A percentile compares a stretch with the other conserved stretches of the same genome.
Conservation (phyloP, 2,329 filamentous ascomycete genomes). For the Westerdykella sp. region DNA sequence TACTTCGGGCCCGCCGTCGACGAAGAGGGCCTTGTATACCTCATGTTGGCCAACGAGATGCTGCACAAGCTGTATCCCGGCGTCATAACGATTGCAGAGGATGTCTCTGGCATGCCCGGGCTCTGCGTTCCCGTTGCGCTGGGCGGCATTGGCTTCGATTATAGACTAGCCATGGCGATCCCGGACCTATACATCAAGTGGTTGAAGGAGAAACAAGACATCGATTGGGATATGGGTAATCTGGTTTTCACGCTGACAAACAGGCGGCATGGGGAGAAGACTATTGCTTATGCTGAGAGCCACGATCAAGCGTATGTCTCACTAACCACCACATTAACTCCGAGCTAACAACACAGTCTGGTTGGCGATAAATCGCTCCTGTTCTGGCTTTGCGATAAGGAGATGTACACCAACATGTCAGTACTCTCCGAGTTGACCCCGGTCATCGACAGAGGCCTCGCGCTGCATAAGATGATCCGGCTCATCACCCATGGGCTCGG, state of each 20-base stretch:
- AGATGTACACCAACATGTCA: constrained; percentile 99
- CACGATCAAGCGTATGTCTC: constrained; percentile 88
- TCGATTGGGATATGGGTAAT: constrained; percentile 83
- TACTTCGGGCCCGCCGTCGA: constrained; percentile 89
- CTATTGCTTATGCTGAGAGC: constrained; percentile 93
- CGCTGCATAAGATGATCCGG: constrained; percentile 95
- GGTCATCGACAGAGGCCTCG: constrained; percentile 82
- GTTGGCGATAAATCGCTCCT: constrained; percentile 96
- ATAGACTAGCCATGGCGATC: constrained; percentile 93
- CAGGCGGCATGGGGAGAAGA: constrained; percentile 91
- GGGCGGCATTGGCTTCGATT: constrained; percentile 94
- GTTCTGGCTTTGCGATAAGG: constrained; percentile 96
- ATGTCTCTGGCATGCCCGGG: constrained; percentile 98
- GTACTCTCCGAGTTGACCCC: constrained; percentile 74
- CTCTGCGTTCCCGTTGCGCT: constrained; percentile 78
- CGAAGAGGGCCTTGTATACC: constrained; percentile 87
- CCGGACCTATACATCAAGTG: constrained; percentile 99
- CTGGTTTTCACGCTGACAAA: constrained; percentile 88
- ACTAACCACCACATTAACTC: too few species aligned
- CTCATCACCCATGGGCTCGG: constrained; percentile 86
- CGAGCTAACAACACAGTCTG: constrained; percentile 51
- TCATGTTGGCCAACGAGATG: constrained; percentile 96
- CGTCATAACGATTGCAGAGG: constrained; percentile 87
- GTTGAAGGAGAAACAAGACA: constrained; percentile 84
- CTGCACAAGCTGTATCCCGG: constrained; percentile 84